phyloP scores from a whole-genome alignment of 306 rosid species.

The Hippophae tibetana region DNA sequence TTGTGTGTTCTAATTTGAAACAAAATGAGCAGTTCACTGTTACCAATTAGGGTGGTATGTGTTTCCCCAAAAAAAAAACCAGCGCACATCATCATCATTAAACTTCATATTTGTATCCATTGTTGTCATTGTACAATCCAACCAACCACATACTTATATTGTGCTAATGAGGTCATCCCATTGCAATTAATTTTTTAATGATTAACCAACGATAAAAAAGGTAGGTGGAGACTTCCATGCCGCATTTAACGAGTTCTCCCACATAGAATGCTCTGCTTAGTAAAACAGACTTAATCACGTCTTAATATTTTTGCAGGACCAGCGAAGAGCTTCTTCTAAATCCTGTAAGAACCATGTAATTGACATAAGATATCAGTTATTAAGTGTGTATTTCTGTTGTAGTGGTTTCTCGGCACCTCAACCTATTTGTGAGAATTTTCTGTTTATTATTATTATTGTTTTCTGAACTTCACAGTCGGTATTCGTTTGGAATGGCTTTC shows the following conservation, averaged over 20 bases:
- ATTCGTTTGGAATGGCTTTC: not conserved
- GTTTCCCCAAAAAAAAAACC: too few species aligned
- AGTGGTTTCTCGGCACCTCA: not conserved
- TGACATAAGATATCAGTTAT: conserved; percentile 3
- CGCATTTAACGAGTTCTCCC: too few species aligned
- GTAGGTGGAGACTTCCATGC: too few species aligned
- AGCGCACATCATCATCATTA: not conserved
- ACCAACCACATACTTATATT: not conserved
- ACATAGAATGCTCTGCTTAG: too few species aligned
- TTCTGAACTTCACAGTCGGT: not conserved
- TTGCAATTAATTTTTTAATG: not conserved
- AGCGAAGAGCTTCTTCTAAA: conserved; percentile 83
- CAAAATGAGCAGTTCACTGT: too few species aligned
- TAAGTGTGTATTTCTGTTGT: not conserved
- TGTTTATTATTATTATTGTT: not conserved
- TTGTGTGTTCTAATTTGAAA: too few species aligned
- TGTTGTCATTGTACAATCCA: not conserved
- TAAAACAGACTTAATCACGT: conserved; percentile 1
- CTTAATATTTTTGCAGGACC: conserved; percentile 54
- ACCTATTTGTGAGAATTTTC: not conserved
- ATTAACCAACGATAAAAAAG: too few species aligned
- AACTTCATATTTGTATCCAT: not conserved
- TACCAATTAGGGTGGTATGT: too few species aligned
- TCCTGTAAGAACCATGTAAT: conserved; percentile 51
- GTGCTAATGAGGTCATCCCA: not conserved